These are phyloP conservation scores for Ceratobasidium sp. DNA, from an alignment of 1,284 basidiomycete species.

Conservation along the genomic window DNA sequence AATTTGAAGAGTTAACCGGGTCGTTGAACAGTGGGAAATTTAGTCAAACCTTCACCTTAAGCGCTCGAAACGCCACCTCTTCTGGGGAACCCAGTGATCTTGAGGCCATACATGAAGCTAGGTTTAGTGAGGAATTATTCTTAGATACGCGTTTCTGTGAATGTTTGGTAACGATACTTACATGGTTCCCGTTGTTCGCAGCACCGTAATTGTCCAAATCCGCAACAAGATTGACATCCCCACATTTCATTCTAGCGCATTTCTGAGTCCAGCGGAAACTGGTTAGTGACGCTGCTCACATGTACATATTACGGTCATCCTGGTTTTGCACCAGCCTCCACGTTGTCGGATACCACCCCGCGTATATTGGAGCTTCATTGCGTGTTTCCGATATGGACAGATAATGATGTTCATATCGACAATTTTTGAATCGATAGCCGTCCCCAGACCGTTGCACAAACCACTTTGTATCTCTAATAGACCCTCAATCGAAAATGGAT, in stretches of 20 bases:
- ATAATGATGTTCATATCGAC: neutral
- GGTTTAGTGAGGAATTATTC: no score
- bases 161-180: neutral
- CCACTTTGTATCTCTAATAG: conserved; percentile 1
- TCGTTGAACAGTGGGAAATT: neutral
- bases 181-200: neutral
- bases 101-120: neutral
- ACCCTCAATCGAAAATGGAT: neutral
- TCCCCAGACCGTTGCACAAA: conserved; percentile 11
- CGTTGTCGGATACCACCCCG: neutral
- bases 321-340: conserved; percentile 1
- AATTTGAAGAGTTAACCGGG: neutral
- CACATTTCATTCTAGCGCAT: conserved; percentile 3
- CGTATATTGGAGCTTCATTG: neutral
- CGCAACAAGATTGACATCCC: neutral
- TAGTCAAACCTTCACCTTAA: neutral
- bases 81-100: conserved; percentile 9
- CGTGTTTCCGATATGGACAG: neutral
- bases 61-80: conserved; percentile 6
- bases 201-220: conserved; percentile 11
- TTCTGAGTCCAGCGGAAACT: neutral
- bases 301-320: neutral
- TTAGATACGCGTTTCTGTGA: neutral
- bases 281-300: neutral
- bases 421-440: conserved; percentile 30